Conservation (phyloP, 2,329 filamentous ascomycete genomes). For the Ophiostoma sp. region DNA sequence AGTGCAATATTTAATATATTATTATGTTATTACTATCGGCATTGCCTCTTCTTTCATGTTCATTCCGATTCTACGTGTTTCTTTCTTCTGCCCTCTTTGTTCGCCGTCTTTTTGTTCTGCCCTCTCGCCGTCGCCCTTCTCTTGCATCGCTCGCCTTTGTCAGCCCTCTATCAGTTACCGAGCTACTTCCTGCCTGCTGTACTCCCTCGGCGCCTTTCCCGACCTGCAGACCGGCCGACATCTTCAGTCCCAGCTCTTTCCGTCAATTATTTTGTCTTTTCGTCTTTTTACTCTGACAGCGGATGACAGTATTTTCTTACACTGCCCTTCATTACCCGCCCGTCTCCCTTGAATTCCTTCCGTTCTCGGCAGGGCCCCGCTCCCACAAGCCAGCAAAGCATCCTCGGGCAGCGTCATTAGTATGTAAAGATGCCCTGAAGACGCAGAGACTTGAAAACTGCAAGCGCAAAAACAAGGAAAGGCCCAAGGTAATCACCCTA, state of each 20-base stretch:
- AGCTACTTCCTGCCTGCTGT: neutral
- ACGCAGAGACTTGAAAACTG: neutral
- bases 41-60: neutral
- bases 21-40: no score
- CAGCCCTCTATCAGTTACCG: neutral
- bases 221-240: neutral
- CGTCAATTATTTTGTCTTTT: no score
- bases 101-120: neutral
- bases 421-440: neutral
- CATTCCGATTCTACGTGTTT: no score
- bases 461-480: neutral
- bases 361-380: conserved; percentile 27
- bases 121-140: neutral
- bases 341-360: conserved; percentile 24
- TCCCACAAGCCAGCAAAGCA: neutral
- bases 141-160: neutral
- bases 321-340: conserved; percentile 25
- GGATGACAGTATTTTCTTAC: neutral
- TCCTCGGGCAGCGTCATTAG: neutral
- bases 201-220: neutral
- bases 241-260: neutral
- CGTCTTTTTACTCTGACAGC: no score
- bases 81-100: neutral
- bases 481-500: neutral
- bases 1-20: neutral